Percentiles rank a stretch among this genome's conserved stretches.
phyloP scores from a whole-genome alignment of 352 stramenopile genomes.

The Phytophthora boehmeriae region DNA sequence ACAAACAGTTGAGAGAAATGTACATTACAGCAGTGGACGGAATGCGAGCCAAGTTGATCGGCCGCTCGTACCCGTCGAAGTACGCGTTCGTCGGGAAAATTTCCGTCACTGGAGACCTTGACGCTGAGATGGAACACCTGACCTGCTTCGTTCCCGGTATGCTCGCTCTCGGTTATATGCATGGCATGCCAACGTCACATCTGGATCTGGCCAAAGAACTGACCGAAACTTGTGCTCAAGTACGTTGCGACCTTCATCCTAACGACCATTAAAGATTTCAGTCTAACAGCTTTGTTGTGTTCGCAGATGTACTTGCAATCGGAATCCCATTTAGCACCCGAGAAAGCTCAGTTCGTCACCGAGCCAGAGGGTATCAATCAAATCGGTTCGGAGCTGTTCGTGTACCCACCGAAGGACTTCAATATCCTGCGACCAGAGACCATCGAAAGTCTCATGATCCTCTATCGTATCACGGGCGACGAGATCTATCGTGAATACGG shows the following conservation, averaged over 20 bases:
- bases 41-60: slow-evolving; percentile 50
- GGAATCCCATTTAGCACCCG: slow-evolving; percentile 74
- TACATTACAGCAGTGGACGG: slow-evolving; percentile 61
- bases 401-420: slow-evolving; percentile 43
- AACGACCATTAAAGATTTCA: neutral
- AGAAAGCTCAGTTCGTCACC: slow-evolving; percentile 69
- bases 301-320: no score
- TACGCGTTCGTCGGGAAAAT: slow-evolving; percentile 57
- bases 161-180: slow-evolving; percentile 65
- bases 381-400: slow-evolving; percentile 1
- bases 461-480: slow-evolving; percentile 85
- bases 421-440: slow-evolving; percentile 84
- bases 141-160: slow-evolving; percentile 74
- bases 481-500: slow-evolving; percentile 85
- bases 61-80: slow-evolving; percentile 40
- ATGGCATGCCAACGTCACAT: slow-evolving; percentile 63
- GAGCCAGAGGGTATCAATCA: slow-evolving; percentile 19
- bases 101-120: slow-evolving; percentile 24
- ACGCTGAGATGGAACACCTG: slow-evolving; percentile 81
- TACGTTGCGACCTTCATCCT: slow-evolving; percentile 10
- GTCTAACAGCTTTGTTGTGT: neutral
- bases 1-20: slow-evolving; percentile 49
- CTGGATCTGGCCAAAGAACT: slow-evolving; percentile 84
- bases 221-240: slow-evolving; percentile 73
- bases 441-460: slow-evolving; percentile 89